Evolutionary conservation across 2,329 filamentous ascomycete species (phyloP).

Genomic region (Dactylella cylindrospora): DNA sequence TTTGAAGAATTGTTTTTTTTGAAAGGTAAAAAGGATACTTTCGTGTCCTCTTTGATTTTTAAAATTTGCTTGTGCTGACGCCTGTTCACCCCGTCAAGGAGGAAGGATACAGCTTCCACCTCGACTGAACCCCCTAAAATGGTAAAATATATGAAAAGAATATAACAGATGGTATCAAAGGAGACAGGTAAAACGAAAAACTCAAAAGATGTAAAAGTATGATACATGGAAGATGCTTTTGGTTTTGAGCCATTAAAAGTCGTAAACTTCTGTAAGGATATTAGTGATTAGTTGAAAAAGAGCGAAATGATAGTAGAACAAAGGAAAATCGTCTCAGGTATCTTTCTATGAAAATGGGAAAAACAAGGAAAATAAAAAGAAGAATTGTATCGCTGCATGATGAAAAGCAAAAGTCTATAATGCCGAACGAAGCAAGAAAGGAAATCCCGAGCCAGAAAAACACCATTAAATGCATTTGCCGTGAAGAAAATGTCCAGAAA

Average conservation of each 20-base stretch:
- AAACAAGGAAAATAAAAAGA: slow-evolving; percentile 8
- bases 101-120: too few relatives aligned
- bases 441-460: slow-evolving; percentile 26
- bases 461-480: slow-evolving; percentile 43
- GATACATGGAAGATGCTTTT: slow-evolving; percentile 33
- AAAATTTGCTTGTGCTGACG: too few relatives aligned
- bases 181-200: slow-evolving; percentile 6
- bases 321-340: slow-evolving; percentile 44
- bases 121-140: too few relatives aligned
- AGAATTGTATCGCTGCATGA: too few relatives aligned
- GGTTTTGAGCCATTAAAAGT: slow-evolving; percentile 37
- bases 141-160: too few relatives aligned
- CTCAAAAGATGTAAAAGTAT: slow-evolving; percentile 21
- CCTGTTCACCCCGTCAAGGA: too few relatives aligned
- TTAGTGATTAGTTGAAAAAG: slow-evolving; percentile 19
- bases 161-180: slow-evolving; percentile 4
- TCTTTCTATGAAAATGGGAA: slow-evolving; percentile 30
- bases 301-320: too few relatives aligned
- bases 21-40: too few relatives aligned
- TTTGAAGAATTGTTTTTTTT: too few relatives aligned
- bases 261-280: slow-evolving; percentile 19
- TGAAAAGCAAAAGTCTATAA: background rate
- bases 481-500: slow-evolving; percentile 14
- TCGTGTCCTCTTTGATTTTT: too few relatives aligned
- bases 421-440: slow-evolving; percentile 10